phyloP scores from a whole-genome alignment of 129 eudicot genomes.

The Gnaphalium uliginosum region DNA sequence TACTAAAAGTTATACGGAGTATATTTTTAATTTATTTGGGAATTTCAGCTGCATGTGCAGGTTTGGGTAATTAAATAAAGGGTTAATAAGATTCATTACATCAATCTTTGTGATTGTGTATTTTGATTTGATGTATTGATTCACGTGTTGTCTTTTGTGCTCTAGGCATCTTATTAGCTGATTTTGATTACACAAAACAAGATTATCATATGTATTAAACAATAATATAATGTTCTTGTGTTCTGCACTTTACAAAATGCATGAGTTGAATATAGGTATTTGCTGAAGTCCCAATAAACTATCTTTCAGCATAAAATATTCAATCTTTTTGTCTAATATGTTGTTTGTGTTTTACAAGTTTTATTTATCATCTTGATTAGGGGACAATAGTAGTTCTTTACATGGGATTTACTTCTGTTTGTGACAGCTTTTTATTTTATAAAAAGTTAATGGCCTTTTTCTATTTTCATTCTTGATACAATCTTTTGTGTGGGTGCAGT shows the following conservation, averaged over 20 bases:
- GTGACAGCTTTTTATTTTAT: background rate
- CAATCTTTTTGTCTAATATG: background rate
- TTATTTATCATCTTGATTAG: background rate
- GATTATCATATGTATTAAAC: constrained; percentile 20
- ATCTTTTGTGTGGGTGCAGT: constrained; percentile 47
- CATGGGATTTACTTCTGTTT: constrained; percentile 1
- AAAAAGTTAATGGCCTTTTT: background rate
- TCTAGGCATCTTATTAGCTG: constrained; percentile 38
- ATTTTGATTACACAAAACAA: constrained; percentile 33
- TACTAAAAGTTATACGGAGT: background rate
- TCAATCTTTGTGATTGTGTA: constrained; percentile 28
- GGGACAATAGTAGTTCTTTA: background rate
- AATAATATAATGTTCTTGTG: constrained; percentile 10
- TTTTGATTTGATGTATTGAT: constrained; percentile 26
- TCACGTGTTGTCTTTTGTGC: constrained; percentile 39
- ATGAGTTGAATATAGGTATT: constrained; percentile 21
- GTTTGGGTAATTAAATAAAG: constrained; percentile 22
- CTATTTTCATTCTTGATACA: background rate
- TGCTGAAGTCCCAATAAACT: constrained; percentile 1
- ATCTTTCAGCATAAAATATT: constrained; percentile 4
- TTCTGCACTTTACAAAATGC: background rate
- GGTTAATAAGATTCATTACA: constrained; percentile 32
- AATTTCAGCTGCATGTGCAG: constrained; percentile 32
- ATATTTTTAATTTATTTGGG: constrained; percentile 5
- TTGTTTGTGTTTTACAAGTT: background rate